Conservation (phyloP, 2,329 filamentous ascomycete species). For the Lachnum nothofagi region DNA sequence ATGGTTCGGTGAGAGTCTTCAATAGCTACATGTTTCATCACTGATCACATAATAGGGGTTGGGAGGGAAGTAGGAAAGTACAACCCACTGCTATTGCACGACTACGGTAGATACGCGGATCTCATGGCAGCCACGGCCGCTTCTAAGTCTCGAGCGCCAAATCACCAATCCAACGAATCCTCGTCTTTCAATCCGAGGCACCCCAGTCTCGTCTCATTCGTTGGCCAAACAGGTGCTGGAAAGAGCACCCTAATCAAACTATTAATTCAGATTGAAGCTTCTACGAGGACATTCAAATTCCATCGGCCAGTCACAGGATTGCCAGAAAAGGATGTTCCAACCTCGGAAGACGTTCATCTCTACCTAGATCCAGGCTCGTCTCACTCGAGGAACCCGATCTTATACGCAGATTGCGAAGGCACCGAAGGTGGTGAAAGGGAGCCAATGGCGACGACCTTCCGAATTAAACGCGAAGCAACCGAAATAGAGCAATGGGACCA, state of each 20-base stretch:
- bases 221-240: conserved; percentile 3
- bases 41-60: neutral
- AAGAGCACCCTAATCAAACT: conserved; percentile 8
- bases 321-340: conserved; percentile 1
- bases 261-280: conserved; percentile 1
- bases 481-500: too few species aligned
- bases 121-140: conserved; percentile 33
- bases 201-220: neutral
- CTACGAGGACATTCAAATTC: neutral
- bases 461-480: neutral
- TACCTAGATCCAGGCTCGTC: conserved; percentile 5
- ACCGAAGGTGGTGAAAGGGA: conserved; percentile 7
- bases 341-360: conserved; percentile 8
- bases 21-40: neutral
- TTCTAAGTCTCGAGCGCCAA: conserved; percentile 5
- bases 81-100: conserved; percentile 35
- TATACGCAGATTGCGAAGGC: conserved; percentile 12
- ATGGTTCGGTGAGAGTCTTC: conserved; percentile 34
- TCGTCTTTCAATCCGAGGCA: conserved; percentile 15
- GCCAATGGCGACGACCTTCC: neutral
- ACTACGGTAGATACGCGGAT: conserved; percentile 41
- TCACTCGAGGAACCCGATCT: neutral
- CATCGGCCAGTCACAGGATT: conserved; percentile 1
- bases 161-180: conserved; percentile 23
- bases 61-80: too few species aligned